A percentile compares a stretch with the other conserved stretches of the same genome.
These are phyloP conservation scores for Neurospora terricola DNA, from an alignment of 495 filamentous ascomycete species.

Conservation along the genomic window DNA sequence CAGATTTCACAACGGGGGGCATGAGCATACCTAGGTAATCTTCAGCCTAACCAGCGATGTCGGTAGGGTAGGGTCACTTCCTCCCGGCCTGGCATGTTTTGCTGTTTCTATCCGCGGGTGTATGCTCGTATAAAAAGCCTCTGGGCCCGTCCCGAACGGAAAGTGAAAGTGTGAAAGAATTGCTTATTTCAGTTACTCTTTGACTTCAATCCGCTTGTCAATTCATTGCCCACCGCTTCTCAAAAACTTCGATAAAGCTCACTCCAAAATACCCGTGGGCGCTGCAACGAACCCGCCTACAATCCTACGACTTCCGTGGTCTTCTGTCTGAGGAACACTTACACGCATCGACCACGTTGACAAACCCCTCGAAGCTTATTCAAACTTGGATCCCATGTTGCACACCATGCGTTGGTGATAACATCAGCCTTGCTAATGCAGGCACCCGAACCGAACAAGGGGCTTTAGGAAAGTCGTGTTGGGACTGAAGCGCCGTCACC, in stretches of 20 bases:
- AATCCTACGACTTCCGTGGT: neutral
- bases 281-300: neutral
- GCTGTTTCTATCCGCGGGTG: neutral
- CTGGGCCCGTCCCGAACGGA: neutral
- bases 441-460: conserved; percentile 12
- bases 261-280: neutral
- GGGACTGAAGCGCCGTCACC: conserved; percentile 10
- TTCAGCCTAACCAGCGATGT: neutral
- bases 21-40: neutral
- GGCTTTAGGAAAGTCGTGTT: neutral
- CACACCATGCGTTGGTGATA: neutral
- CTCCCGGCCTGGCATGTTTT: neutral
- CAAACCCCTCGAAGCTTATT: neutral
- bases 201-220: neutral
- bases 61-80: neutral
- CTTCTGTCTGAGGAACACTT: neutral
- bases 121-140: neutral
- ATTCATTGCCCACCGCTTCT: neutral
- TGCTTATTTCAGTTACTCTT: neutral
- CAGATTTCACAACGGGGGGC: neutral
- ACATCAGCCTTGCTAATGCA: conserved; percentile 16
- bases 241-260: neutral
- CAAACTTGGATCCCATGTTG: neutral
- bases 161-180: neutral
- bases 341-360: neutral